These are phyloP conservation scores for Cynanchum wilfordii DNA, from an alignment of 257 asterid genomes.

Conservation along the genomic window DNA sequence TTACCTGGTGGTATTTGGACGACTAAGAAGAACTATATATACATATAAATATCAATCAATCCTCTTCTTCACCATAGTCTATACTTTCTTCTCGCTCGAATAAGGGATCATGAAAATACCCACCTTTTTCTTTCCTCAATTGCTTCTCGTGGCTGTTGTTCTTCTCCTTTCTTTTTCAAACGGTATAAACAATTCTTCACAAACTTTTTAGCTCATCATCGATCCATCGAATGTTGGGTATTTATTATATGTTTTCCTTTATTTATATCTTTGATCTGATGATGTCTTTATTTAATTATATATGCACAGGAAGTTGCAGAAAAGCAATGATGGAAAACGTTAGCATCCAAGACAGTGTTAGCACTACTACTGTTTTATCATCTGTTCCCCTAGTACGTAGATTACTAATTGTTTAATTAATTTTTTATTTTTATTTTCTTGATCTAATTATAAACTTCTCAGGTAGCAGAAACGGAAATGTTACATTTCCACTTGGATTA, in stretches of 20 bases:
- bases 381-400: too few relatives aligned
- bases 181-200: constrained; percentile 21
- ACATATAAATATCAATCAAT: too few relatives aligned
- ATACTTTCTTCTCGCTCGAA: neutral
- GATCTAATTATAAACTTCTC: neutral
- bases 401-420: too few relatives aligned
- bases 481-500: constrained; percentile 47
- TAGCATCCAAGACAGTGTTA: constrained; percentile 8
- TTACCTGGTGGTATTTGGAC: neutral
- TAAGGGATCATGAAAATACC: neutral
- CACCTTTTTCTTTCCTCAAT: neutral
- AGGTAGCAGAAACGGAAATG: constrained; percentile 38
- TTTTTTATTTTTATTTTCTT: neutral
- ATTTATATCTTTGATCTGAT: neutral
- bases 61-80: neutral
- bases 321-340: constrained; percentile 19
- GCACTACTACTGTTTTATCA: neutral
- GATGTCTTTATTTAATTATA: neutral
- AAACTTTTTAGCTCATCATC: neutral
- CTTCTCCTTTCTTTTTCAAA: constrained; percentile 31
- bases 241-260: neutral
- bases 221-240: neutral
- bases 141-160: constrained; percentile 19
- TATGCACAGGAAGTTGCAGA: constrained; percentile 36
- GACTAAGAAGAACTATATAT: too few relatives aligned